Evolutionary conservation across 2,329 filamentous ascomycete genomes (phyloP), one percentile per base, ranked within the genome.

Genomic region (Hypoxylon sp.): DNA sequence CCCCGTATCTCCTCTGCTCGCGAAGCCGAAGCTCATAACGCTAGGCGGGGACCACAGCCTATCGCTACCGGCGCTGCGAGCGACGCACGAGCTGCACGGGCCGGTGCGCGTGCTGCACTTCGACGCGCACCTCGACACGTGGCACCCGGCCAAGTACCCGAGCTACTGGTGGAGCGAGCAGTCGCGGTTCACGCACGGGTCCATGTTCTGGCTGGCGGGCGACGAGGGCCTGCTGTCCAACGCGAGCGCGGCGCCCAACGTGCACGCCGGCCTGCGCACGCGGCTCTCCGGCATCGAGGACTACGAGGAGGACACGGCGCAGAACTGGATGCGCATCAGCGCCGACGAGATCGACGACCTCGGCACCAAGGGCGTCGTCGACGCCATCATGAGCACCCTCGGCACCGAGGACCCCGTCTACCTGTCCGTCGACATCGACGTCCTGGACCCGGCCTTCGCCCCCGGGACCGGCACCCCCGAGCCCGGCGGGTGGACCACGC

Each of bases 401-500:
- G 90, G 90, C 1, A 84, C 81, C 0, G 83, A 90, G 58, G 84
- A 83, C 59, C 90, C 90, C 0, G 90, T 96, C 1, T 95, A 96
- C 67, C 75, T 95, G 7, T 88, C 83, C 25, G 82, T 90, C 9
- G 88, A 90, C 65, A 90, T 90, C 63, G 88, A 91, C 69, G 87
- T 90, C 0, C 76, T 91, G 52, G 87, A 90, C 69, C 88, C 88
- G 0, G 84, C 70, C 0, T 65, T 74, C 36, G 82, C 82, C 2
- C 90, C 90, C 0, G 90, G 88, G 2, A 96, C 91, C 0, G 92
- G 91, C 1, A 96, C 91, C 0, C 91, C 91, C 0, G 91, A 96
- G 75, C 88, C 91, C 0, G 91, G 92, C 49, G 91, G 91, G 26
- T 96, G 91, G 91, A 94, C 90, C 4, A 95, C 89, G 13, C 78